These are phyloP conservation scores for Corniculantispora saksenae DNA, from an alignment of 2,329 filamentous ascomycete species.

Conservation along the genomic window DNA sequence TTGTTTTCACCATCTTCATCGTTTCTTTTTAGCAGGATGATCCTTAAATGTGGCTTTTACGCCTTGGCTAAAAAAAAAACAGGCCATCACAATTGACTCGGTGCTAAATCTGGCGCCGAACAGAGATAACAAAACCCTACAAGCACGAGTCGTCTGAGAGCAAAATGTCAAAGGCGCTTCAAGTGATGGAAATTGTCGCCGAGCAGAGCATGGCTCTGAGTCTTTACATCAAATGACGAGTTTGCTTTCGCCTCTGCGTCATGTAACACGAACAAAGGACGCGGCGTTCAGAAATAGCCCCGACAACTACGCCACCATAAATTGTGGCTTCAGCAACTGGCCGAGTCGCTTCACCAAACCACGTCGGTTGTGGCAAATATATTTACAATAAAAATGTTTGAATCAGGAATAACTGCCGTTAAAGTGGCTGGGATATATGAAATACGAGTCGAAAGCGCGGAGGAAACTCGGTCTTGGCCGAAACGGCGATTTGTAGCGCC, in stretches of 20 bases:
- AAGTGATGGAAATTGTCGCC: no score
- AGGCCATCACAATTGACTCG: background rate
- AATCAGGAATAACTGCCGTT: constrained; percentile 4
- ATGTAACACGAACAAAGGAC: background rate
- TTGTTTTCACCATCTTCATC: no score
- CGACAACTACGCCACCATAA: background rate
- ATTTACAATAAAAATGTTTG: background rate
- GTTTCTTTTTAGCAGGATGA: background rate
- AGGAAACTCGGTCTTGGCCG: constrained; percentile 1
- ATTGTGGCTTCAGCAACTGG: background rate
- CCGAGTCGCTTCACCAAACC: background rate
- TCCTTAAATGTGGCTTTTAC: background rate
- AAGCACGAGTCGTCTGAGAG: background rate
- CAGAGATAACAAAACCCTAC: background rate
- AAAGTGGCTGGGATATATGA: background rate
- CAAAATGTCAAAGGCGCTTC: no score
- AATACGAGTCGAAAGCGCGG: background rate
- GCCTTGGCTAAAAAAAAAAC: background rate
- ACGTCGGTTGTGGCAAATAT: background rate
- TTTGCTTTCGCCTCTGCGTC: background rate
- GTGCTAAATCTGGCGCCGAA: background rate
- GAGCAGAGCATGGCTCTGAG: no score
- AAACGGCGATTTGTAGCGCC: background rate
- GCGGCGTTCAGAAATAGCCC: background rate
- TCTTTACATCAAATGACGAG: background rate